Evolutionary conservation across 163 green algal species (phyloP).

Genomic region (Volvox carteri): DNA sequence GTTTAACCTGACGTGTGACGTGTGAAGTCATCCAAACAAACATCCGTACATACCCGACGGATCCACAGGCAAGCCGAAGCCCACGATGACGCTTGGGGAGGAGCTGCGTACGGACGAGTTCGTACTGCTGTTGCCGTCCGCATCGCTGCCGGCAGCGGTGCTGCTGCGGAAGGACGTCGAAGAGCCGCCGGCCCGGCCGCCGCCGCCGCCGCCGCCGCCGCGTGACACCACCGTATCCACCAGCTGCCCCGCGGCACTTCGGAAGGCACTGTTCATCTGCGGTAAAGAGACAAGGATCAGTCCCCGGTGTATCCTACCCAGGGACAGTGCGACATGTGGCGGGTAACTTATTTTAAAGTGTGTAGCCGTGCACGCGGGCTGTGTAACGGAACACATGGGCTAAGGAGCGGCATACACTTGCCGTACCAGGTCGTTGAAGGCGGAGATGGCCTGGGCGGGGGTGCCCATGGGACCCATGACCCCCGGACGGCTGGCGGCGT

Average conservation of each 20-base stretch:
- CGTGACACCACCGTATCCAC: neutral
- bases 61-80: neutral
- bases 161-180: neutral
- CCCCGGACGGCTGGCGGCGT: neutral
- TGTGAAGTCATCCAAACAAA: too few species aligned
- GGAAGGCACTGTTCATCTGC: slow-evolving; percentile 21
- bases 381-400: too few species aligned
- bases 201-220: neutral
- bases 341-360: too few species aligned
- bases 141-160: neutral
- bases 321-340: too few species aligned
- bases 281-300: too few species aligned
- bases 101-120: neutral
- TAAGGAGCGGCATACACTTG: too few species aligned
- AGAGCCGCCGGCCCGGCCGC: neutral
- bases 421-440: slow-evolving; percentile 11
- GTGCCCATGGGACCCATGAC: neutral
- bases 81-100: neutral
- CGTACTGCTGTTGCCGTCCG: neutral
- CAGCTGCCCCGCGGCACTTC: neutral
- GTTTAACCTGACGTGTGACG: too few species aligned
- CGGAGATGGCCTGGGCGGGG: neutral
- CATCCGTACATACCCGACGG: neutral
- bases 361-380: too few species aligned
- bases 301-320: too few species aligned